Conservation (phyloP, 352 stramenopile species). For the Stephanocyclus meneghinianus region DNA sequence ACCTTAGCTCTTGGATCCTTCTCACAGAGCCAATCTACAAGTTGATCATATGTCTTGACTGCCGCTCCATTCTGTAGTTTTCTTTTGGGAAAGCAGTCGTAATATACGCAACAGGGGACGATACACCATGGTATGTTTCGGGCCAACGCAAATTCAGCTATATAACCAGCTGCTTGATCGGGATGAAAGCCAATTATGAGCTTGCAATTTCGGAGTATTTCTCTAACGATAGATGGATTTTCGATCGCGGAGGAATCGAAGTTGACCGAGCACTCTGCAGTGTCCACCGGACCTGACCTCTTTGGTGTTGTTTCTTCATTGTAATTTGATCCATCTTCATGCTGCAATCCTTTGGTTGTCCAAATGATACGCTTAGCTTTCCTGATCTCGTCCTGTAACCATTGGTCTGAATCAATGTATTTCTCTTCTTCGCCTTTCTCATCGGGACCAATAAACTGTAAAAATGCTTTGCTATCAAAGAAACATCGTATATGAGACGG, state of each 20-base stretch:
- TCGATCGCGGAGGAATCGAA: background rate
- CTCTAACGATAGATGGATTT: conserved; percentile 16
- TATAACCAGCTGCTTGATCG: conserved; percentile 50
- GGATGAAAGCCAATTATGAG: conserved; percentile 45
- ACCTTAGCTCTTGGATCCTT: conserved; percentile 35
- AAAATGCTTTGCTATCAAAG: conserved; percentile 20
- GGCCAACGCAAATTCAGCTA: conserved; percentile 35
- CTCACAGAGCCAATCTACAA: conserved; percentile 48
- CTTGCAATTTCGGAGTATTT: conserved; percentile 28
- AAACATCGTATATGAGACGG: conserved; percentile 35
- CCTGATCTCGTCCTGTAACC: conserved; percentile 21
- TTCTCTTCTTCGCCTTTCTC: background rate
- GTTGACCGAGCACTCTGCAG: background rate
- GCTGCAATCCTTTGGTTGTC: conserved; percentile 43
- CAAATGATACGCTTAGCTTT: conserved; percentile 36
- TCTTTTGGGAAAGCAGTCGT: conserved; percentile 22
- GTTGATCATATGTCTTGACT: conserved; percentile 42
- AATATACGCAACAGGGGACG: conserved; percentile 47
- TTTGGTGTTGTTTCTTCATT: conserved; percentile 14
- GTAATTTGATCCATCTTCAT: conserved; percentile 36
- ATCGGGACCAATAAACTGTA: conserved; percentile 23
- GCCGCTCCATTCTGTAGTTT: conserved; percentile 34
- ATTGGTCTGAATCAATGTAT: background rate
- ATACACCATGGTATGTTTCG: conserved; percentile 35
- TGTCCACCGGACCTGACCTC: background rate